These are phyloP conservation scores for Microascus cirrosus DNA, from an alignment of 2,329 filamentous ascomycete genomes.

Conservation along the genomic window DNA sequence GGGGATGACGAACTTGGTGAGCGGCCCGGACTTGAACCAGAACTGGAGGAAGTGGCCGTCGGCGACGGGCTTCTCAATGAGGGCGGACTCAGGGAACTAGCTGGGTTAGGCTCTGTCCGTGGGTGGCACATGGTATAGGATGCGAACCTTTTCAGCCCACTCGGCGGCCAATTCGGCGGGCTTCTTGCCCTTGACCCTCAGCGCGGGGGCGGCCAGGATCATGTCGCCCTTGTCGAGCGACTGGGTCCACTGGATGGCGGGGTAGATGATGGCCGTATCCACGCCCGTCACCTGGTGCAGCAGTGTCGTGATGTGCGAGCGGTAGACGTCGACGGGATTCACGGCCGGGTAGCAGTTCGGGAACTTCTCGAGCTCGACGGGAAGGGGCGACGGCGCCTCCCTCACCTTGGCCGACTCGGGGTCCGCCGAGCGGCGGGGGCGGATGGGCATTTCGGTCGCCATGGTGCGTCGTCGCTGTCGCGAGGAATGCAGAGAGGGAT, in stretches of 20 bases:
- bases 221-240: constrained; percentile 76
- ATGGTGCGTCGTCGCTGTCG: constrained; percentile 9
- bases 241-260: constrained; percentile 66
- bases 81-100: constrained; percentile 62
- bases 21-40: constrained; percentile 62
- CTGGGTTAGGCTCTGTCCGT: neutral
- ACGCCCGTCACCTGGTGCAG: constrained; percentile 60
- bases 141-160: constrained; percentile 46
- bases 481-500: neutral
- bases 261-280: constrained; percentile 60
- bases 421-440: constrained; percentile 12
- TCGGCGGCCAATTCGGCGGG: constrained; percentile 50
- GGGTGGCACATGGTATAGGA: neutral
- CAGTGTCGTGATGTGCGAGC: constrained; percentile 61
- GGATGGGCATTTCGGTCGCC: constrained; percentile 8
- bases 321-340: constrained; percentile 73
- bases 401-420: constrained; percentile 14
- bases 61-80: constrained; percentile 59
- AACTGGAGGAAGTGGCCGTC: constrained; percentile 65
- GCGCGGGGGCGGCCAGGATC: constrained; percentile 65
- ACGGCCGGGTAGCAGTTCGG: constrained; percentile 52
- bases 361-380: constrained; percentile 27
- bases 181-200: constrained; percentile 64
- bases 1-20: constrained; percentile 57
- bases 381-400: constrained; percentile 21